These are phyloP conservation scores for Nicotiana undulata DNA, from an alignment of 257 asterid species.

Conservation along the genomic window DNA sequence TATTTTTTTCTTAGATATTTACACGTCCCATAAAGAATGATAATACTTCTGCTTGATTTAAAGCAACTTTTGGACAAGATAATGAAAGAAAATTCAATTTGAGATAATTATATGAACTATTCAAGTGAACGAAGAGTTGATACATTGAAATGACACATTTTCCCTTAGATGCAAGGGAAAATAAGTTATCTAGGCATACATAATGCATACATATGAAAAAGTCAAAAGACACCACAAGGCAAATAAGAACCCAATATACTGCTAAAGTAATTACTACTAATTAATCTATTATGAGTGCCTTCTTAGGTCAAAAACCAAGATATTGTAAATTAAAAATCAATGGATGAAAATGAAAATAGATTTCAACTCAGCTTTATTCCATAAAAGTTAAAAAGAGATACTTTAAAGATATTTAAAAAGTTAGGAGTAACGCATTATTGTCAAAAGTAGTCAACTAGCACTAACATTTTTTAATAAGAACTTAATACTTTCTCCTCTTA, in stretches of 20 bases:
- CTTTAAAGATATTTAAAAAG: neutral
- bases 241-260: too few relatives aligned
- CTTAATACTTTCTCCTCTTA: neutral
- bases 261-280: neutral
- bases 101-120: neutral
- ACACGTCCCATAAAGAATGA: too few relatives aligned
- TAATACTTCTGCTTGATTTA: neutral
- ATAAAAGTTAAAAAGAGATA: neutral
- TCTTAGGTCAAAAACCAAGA: neutral
- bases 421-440: neutral
- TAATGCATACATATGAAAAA: neutral
- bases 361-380: neutral
- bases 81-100: too few relatives aligned
- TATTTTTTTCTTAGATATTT: too few relatives aligned
- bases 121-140: neutral
- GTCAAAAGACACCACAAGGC: too few relatives aligned
- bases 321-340: neutral
- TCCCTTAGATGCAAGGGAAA: neutral
- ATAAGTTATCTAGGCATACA: neutral
- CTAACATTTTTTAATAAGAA: neutral
- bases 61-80: neutral
- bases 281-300: neutral
- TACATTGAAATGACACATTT: neutral
- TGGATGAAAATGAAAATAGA: neutral
- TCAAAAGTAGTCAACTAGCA: constrained; percentile 1